These are phyloP conservation scores for Boletus smithii DNA, from an alignment of 1,284 basidiomycete species.

Conservation along the genomic window DNA sequence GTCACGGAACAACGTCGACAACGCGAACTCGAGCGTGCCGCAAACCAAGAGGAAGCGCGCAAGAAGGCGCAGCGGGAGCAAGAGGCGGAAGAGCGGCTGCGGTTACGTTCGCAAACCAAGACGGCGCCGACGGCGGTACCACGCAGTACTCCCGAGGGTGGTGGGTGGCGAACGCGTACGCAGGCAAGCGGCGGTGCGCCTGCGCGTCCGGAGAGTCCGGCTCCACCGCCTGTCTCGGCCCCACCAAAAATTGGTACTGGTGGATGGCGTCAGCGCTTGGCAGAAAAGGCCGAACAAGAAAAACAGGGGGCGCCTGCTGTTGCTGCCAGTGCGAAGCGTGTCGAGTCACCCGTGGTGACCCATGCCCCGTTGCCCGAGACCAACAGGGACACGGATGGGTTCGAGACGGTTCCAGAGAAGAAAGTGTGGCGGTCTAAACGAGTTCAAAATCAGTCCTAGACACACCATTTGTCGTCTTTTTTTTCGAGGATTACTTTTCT, in stretches of 20 bases:
- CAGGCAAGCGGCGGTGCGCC: slow-evolving; percentile 26
- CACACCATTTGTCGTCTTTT: not conserved
- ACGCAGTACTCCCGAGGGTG: slow-evolving; percentile 6
- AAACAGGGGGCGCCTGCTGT: slow-evolving; percentile 14
- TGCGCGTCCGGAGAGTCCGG: slow-evolving; percentile 32
- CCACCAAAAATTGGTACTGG: slow-evolving; percentile 39
- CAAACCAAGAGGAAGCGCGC: slow-evolving; percentile 54
- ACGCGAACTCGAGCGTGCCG: slow-evolving; percentile 68
- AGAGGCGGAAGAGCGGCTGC: slow-evolving; percentile 63
- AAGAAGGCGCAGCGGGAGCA: slow-evolving; percentile 74
- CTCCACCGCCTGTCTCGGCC: slow-evolving; percentile 29
- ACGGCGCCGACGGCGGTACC: slow-evolving; percentile 1
- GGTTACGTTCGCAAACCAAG: slow-evolving; percentile 32
- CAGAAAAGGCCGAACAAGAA: slow-evolving; percentile 28
- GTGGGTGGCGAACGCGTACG: slow-evolving; percentile 21
- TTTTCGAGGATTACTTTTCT: not conserved
- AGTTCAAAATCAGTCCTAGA: slow-evolving; percentile 17
- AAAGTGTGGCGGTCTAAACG: slow-evolving; percentile 45
- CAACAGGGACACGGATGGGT: slow-evolving; percentile 64
- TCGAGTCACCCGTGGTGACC: slow-evolving; percentile 38
- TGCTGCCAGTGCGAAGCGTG: slow-evolving; percentile 22
- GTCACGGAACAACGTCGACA: slow-evolving; percentile 50
- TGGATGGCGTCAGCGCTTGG: slow-evolving; percentile 51
- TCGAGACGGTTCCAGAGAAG: slow-evolving; percentile 55
- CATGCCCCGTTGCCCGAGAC: slow-evolving; percentile 33